Base-by-base conservation (phyloP, 202 grass and related monocot species). In the Panicum virgatum region DNA sequence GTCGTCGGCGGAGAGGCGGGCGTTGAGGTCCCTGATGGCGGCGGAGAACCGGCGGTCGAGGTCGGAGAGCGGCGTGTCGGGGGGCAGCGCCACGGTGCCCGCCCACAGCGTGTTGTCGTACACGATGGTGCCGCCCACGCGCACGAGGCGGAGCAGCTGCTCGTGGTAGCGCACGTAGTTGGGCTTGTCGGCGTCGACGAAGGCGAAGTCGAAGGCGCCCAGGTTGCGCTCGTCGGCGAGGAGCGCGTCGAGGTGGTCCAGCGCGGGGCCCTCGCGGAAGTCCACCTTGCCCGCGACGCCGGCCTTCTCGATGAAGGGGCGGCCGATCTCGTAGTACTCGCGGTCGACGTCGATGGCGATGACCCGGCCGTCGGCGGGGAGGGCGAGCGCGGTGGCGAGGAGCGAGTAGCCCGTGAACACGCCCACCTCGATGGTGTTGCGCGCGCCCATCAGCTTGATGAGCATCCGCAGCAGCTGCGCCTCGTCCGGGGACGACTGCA, bases 401-500 rank as follows among this genome's bases (percentile, higher is more conserved):
- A 95, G 87, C 8, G 90, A 95, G 83, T 92, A 92, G 30, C 93
- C 93, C 2, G 93, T 95, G 89, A 86, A 95, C 14, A 95, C 93
- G 18, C 93, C 93, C 3, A 95, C 70, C 76, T 95, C 93, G 3
- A 95, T 76, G 0, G 87, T 87, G 3, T 60, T 84, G 65, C 78
- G 84, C 27, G 93, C 93, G 39, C 90, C 88, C 4, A 82, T 66
- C 40, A 95, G 86, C 65, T 95, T 90, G 6, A 95, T 64, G 22
- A 95, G 89, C 90, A 92, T 92, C 32, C 83, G 77, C 9, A 95
- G 81, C 9, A 95, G 66, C 85, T 88, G 90, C 1, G 86, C 81
- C 59, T 95, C 89, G 72, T 95, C 93, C 4, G 93, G 75, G 0
- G 87, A 86, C 12, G 84, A 89, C 67, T 70, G 63, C 90, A 95